Conservation (phyloP, 768 basidiomycete species). For the Hygrophorus pudorinus region DNA sequence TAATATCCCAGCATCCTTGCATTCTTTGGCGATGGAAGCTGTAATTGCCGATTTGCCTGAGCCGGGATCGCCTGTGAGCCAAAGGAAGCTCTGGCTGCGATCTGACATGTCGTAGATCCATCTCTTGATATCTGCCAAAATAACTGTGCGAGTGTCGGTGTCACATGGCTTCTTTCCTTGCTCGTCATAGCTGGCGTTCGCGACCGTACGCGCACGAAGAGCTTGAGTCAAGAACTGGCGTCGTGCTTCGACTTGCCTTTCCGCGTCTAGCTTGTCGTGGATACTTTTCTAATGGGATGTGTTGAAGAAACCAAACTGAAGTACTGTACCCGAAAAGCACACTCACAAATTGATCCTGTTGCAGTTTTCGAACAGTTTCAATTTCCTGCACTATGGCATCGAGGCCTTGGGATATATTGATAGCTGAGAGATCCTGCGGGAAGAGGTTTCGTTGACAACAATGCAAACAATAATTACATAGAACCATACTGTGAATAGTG, state of each 20-base stretch:
- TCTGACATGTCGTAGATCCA: constrained; percentile 7
- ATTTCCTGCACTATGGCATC: constrained; percentile 3
- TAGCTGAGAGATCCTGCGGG: not conserved
- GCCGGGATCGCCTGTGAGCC: constrained; percentile 13
- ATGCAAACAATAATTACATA: too few relatives aligned
- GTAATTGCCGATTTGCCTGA: constrained; percentile 13
- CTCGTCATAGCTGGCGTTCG: constrained; percentile 8
- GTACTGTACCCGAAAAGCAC: not conserved
- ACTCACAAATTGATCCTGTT: constrained; percentile 8
- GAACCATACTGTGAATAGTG: not conserved
- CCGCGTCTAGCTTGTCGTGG: constrained; percentile 6
- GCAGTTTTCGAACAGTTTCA: constrained; percentile 4
- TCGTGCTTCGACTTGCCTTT: constrained; percentile 8
- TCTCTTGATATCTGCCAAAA: constrained; percentile 7
- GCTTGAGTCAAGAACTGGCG: not conserved
- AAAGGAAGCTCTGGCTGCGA: constrained; percentile 7
- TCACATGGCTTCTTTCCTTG: constrained; percentile 13
- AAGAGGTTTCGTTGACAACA: not conserved
- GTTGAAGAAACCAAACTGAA: too few relatives aligned
- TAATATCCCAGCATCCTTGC: constrained; percentile 9
- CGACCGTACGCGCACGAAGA: constrained; percentile 4
- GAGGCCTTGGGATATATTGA: not conserved
- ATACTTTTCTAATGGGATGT: constrained; percentile 1
- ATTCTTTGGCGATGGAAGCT: constrained; percentile 11
- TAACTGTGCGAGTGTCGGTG: constrained; percentile 9